Percentiles rank a stretch among this genome's conserved stretches.
These are phyloP conservation scores for Fallopia convolvulus DNA, from an alignment of 148 eudicot genomes.

Conservation along the genomic window DNA sequence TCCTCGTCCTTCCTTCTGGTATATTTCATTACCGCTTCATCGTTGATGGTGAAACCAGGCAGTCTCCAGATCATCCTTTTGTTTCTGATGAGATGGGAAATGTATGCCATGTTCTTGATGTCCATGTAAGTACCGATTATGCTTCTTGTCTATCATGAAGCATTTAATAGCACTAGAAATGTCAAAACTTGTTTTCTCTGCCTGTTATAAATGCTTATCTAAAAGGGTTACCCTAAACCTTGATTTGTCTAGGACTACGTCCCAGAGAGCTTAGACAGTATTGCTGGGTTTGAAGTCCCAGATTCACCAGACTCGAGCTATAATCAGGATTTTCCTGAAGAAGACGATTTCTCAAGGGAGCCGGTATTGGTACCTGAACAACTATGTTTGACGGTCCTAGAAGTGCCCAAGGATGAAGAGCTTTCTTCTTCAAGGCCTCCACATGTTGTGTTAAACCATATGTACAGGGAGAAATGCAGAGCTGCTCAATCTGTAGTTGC, in stretches of 20 bases:
- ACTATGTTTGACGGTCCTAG: conserved; percentile 55
- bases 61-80: conserved; percentile 65
- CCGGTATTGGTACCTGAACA: conserved; percentile 69
- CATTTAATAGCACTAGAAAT: no score
- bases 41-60: conserved; percentile 66
- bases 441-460: conserved; percentile 86
- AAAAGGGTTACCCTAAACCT: neutral
- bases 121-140: conserved; percentile 50
- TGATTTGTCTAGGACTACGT: conserved; percentile 49
- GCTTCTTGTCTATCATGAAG: neutral
- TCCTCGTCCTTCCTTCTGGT: conserved; percentile 77
- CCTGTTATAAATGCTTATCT: neutral
- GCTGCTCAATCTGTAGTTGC: conserved; percentile 71
- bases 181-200: neutral
- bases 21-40: conserved; percentile 70
- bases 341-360: conserved; percentile 79
- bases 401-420: conserved; percentile 29
- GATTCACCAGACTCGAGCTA: conserved; percentile 83
- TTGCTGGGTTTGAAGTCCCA: conserved; percentile 71
- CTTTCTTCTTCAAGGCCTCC: conserved; percentile 45
- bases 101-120: conserved; percentile 68
- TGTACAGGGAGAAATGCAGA: conserved; percentile 65
- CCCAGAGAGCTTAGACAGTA: conserved; percentile 68
- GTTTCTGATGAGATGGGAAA: conserved; percentile 58
- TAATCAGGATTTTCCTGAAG: conserved; percentile 36